These are phyloP conservation scores for Allantophomopsis cytisporea DNA, from an alignment of 2,329 filamentous ascomycete genomes.

Conservation along the genomic window DNA sequence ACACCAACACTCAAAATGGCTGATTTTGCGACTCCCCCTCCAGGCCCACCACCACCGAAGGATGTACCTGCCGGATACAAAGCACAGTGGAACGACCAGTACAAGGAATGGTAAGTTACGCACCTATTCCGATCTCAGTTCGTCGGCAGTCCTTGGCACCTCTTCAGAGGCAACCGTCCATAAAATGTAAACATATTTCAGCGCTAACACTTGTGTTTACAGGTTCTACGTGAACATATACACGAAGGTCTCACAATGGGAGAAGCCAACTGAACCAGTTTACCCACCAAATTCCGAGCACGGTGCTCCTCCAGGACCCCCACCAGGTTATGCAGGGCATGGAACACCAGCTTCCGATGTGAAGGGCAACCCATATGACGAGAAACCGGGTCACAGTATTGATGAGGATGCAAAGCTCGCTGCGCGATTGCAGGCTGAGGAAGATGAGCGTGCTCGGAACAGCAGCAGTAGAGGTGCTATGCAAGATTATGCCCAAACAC, in stretches of 20 bases:
- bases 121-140: neutral
- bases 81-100: conserved; percentile 74
- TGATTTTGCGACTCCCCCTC: conserved; percentile 34
- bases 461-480: conserved; percentile 6
- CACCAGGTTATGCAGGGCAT: conserved; percentile 50
- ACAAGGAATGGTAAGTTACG: conserved; percentile 67
- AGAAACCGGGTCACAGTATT: conserved; percentile 3
- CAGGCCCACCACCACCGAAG: conserved; percentile 41
- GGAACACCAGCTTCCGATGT: conserved; percentile 25
- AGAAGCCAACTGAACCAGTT: conserved; percentile 60
- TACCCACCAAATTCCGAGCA: conserved; percentile 39
- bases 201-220: neutral
- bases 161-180: too few species aligned
- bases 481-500: conserved; percentile 13
- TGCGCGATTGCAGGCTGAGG: conserved; percentile 69
- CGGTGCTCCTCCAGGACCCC: conserved; percentile 40
- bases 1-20: conserved; percentile 24
- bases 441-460: conserved; percentile 45
- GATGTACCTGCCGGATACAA: conserved; percentile 52
- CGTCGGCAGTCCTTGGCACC: too few species aligned
- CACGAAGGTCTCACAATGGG: conserved; percentile 87
- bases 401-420: conserved; percentile 64
- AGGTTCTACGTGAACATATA: conserved; percentile 87
- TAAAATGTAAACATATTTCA: neutral
- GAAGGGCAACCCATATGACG: conserved; percentile 61